phyloP scores from a whole-genome alignment of 805 yeast species.

The Myxozyma mucilagina region DNA sequence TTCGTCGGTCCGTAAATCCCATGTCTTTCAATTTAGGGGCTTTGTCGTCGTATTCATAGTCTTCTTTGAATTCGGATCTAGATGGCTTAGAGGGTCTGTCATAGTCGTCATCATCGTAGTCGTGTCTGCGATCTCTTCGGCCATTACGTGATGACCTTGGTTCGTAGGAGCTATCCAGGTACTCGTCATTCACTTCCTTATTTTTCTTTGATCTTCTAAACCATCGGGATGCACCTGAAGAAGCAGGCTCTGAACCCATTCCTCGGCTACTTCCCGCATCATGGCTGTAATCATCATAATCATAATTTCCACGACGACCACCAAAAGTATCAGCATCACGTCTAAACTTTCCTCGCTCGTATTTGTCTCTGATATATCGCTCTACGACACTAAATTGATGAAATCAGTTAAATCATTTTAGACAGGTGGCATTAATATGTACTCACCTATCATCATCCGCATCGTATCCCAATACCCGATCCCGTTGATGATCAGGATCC shows the following conservation, averaged over 20 bases:
- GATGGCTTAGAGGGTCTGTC: not conserved
- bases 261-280: not conserved
- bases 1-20: conserved; percentile 60
- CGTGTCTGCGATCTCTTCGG: not conserved
- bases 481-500: conserved; percentile 68
- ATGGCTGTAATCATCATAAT: conserved; percentile 1
- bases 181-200: not conserved
- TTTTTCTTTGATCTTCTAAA: conserved; percentile 18
- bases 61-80: conserved; percentile 18
- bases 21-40: conserved; percentile 51
- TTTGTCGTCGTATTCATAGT: conserved; percentile 39
- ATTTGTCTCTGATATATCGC: conserved; percentile 64
- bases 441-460: conserved; percentile 51
- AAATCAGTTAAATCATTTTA: not conserved
- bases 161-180: not conserved
- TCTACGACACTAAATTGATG: conserved; percentile 45
- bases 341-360: conserved; percentile 61
- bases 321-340: conserved; percentile 39
- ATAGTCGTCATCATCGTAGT: conserved; percentile 1
- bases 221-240: conserved; percentile 17
- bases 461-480: conserved; percentile 68
- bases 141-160: conserved; percentile 1
- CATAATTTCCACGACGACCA: conserved; percentile 2
- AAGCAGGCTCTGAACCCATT: not conserved
- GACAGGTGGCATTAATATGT: not conserved